A percentile compares a stretch with the other conserved stretches of the same genome.
These are phyloP conservation scores for Moesziomyces globuligerus DNA, from an alignment of 1,284 basidiomycete species.

Conservation along the genomic window DNA sequence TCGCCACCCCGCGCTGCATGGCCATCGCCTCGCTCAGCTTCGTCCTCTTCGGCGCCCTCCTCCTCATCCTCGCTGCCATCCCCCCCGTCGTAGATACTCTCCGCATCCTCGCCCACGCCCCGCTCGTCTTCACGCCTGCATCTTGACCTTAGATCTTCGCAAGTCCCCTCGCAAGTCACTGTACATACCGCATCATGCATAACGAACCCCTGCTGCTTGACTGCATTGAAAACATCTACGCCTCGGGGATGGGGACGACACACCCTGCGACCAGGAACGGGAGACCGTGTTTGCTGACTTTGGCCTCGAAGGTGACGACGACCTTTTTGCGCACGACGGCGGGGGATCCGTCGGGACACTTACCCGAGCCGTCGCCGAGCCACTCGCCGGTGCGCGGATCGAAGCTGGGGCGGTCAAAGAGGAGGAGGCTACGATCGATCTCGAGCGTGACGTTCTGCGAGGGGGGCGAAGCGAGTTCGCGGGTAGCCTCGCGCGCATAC, in stretches of 20 bases:
- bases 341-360: slow-evolving; percentile 25
- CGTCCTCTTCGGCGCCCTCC: slow-evolving; percentile 56
- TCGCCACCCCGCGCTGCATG: slow-evolving; percentile 52
- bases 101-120: slow-evolving; percentile 15
- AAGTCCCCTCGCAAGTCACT: no score
- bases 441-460: slow-evolving; percentile 20
- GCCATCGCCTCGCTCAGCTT: slow-evolving; percentile 53
- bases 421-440: slow-evolving; percentile 32
- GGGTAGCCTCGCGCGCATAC: slow-evolving; percentile 21
- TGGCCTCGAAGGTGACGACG: slow-evolving; percentile 42
- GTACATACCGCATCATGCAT: no score
- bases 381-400: slow-evolving; percentile 36
- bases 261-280: slow-evolving; percentile 29
- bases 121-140: slow-evolving; percentile 11
- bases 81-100: slow-evolving; percentile 47
- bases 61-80: slow-evolving; percentile 54
- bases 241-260: slow-evolving; percentile 24
- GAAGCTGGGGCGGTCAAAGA: slow-evolving; percentile 38
- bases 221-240: background rate
- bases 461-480: slow-evolving; percentile 13
- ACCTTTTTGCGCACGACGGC: slow-evolving; percentile 10
- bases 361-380: slow-evolving; percentile 16
- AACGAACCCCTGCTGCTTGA: background rate
- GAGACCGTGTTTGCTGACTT: slow-evolving; percentile 41
- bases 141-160: background rate